Conservation (phyloP, 2,329 filamentous ascomycete genomes). For the Fusarium haematococcum region DNA sequence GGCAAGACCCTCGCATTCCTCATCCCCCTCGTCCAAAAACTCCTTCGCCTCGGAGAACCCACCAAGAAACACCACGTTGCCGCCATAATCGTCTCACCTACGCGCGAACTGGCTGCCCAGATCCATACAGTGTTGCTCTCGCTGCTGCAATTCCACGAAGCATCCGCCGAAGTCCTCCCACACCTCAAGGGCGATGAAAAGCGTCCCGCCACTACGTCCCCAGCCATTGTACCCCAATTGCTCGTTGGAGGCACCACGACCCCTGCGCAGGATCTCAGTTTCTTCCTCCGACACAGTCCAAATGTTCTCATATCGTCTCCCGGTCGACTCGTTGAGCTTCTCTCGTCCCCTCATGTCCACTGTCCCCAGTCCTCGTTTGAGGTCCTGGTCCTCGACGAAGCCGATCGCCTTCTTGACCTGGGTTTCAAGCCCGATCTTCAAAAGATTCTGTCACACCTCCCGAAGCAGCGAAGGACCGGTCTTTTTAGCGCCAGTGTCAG, state of each 20-base stretch:
- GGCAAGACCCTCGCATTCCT: slow-evolving; percentile 91
- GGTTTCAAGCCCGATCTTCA: slow-evolving; percentile 94
- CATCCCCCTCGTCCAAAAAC: slow-evolving; percentile 84
- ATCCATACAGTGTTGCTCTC: slow-evolving; percentile 85
- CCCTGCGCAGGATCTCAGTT: slow-evolving; percentile 86
- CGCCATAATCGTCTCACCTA: slow-evolving; percentile 92
- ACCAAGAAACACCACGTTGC: slow-evolving; percentile 91
- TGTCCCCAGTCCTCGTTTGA: slow-evolving; percentile 92
- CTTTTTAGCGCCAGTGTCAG: slow-evolving; percentile 96
- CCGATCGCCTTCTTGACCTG: slow-evolving; percentile 90
- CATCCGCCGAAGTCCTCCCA: slow-evolving; percentile 76
- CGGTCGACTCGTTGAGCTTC: slow-evolving; percentile 86
- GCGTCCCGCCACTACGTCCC: slow-evolving; percentile 57
- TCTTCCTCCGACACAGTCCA: slow-evolving; percentile 84
- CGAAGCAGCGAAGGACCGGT: slow-evolving; percentile 93
- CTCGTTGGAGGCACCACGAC: slow-evolving; percentile 84
- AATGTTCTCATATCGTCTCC: slow-evolving; percentile 94
- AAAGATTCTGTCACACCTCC: slow-evolving; percentile 83
- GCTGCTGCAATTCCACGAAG: slow-evolving; percentile 83
- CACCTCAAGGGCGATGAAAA: slow-evolving; percentile 68
- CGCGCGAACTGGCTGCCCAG: slow-evolving; percentile 88
- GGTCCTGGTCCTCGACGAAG: slow-evolving; percentile 92
- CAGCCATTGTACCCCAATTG: slow-evolving; percentile 83
- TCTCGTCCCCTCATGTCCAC: slow-evolving; percentile 88
- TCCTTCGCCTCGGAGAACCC: slow-evolving; percentile 83